phyloP scores from a whole-genome alignment of 73 alveolate species.

The Stentor roeselii region DNA sequence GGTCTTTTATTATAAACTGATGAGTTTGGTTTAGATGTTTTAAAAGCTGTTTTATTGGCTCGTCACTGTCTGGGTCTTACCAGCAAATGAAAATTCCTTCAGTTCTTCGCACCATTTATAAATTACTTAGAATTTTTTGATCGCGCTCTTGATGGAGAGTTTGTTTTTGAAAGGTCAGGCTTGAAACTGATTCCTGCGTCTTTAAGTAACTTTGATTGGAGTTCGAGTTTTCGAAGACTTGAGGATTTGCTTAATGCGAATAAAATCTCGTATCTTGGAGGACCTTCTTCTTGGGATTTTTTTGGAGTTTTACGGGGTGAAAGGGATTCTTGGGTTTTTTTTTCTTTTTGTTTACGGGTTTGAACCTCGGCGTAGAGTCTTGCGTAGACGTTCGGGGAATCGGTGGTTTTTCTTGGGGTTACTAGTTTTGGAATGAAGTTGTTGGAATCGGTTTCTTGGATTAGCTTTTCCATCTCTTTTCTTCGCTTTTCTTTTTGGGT shows the following conservation, averaged over 20 bases:
- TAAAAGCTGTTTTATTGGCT: conserved; percentile 11
- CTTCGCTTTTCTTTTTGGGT: neutral
- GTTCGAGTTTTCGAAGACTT: no score
- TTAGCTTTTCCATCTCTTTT: neutral
- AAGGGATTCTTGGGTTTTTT: neutral
- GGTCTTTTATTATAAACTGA: neutral
- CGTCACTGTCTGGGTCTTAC: conserved; percentile 5
- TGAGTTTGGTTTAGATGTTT: conserved; percentile 7
- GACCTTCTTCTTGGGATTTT: no score
- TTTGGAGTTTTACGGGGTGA: no score
- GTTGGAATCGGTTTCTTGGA: neutral
- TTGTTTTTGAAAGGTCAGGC: neutral
- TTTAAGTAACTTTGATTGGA: no score
- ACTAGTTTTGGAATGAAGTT: conserved; percentile 1
- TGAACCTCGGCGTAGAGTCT: neutral
- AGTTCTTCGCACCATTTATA: conserved; percentile 9
- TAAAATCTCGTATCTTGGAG: no score
- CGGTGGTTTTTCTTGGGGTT: neutral
- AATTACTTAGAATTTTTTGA: neutral
- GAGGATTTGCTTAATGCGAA: no score
- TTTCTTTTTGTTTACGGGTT: neutral
- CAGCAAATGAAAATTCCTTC: conserved; percentile 18
- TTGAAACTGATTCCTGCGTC: neutral
- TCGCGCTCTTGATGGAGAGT: neutral
- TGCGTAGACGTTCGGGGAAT: neutral